Base-by-base conservation (phyloP, 2,329 filamentous ascomycete genomes). In the Talaromyces sp. region DNA sequence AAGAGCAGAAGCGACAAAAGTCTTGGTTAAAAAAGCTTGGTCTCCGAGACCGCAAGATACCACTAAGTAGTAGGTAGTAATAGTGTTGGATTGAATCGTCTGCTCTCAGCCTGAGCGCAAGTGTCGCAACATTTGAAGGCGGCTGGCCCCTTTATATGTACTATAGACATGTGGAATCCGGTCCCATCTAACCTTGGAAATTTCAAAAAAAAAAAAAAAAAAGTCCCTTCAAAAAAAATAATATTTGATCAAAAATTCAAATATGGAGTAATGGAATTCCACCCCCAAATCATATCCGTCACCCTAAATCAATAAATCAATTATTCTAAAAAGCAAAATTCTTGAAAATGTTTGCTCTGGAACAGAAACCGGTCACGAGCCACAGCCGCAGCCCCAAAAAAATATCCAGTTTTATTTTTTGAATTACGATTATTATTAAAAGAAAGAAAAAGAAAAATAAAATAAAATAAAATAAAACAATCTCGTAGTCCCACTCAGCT, bases 361-460 rank as follows among this genome's bases (percentile, higher is more conserved):
- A 27, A 52, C 52, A 60, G 29, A 45, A 55, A 52, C 55, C 51
- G 56, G 51, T 57, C 60, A 60, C 52, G 56, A 56, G 46, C 27
- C 29, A 27, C 47, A 48, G 16, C 42, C 27, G 13, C 30, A 35
- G 29, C 16, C 30, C 17, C 5, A 27, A 27, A 27, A 27, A 27
- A n/a, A n/a, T n/a, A n/a, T n/a, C n/a, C n/a, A n/a, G n/a, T 16
- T 19, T 27, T 3, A 33, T 35, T 35, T 33, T 24, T 29, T 30
- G 14, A n/a, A 10, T 43, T 43, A 14, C 9, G 7, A n/a, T 42
- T 16, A 27, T 27, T 45, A 30, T 45, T 19, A 10, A 45, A 19
- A 27, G 24, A 27, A 40, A 40, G 19, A 20, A 24, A 20, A 35
- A 36, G 3, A 8, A 6, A 36, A 36, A 14, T 36, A 13, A 8